Evolutionary conservation across 139 green algal species (phyloP), one percentile per base, ranked within the genome.

Genomic region (Chlorella vulgaris): DNA sequence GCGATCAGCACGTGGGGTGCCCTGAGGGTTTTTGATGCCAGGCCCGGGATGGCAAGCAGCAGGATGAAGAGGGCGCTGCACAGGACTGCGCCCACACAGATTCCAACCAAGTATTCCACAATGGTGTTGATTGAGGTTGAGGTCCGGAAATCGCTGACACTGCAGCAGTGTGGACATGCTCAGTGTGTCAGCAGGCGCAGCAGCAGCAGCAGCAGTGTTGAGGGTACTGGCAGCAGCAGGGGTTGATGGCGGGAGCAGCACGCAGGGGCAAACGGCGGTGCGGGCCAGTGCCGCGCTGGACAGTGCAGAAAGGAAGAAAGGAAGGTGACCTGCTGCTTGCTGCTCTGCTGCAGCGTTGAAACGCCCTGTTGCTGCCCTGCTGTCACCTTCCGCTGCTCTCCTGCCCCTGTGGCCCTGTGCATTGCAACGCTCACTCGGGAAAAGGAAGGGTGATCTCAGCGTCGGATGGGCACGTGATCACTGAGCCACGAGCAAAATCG

Each of bases 381-480:
- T n/a, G n/a, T n/a, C n/a, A n/a, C n/a, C n/a, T n/a, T n/a, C n/a
- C n/a, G n/a, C n/a, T n/a, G n/a, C n/a, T n/a, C n/a, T n/a, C n/a
- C n/a, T n/a, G n/a, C n/a, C n/a, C n/a, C n/a, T n/a, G n/a, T n/a
- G n/a, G n/a, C n/a, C n/a, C n/a, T n/a, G n/a, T n/a, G n/a, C n/a
- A n/a, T n/a, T n/a, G n/a, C n/a, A n/a, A 26, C n/a, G 3, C 74
- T 28, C 43, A 43, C 43, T 76, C 47, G 13, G 81, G 81, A 15
- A 77, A 77, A 15, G 66, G 0, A 0, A 33, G 31, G 3, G 51
- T 60, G 39, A 76, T 24, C 1, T 13, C 31, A 0, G 39, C 33
- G 58, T 83, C 60, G 0, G 51, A 31, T 31, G 81, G 74, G 33
- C 81, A 86, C 0, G 51, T 70, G 22, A 86, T 29, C 13, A 28